A percentile compares a stretch with the other conserved stretches of the same genome.
Conservation (phyloP, 352 stramenopile genomes). For the Hyaloperonospora brassicae region DNA sequence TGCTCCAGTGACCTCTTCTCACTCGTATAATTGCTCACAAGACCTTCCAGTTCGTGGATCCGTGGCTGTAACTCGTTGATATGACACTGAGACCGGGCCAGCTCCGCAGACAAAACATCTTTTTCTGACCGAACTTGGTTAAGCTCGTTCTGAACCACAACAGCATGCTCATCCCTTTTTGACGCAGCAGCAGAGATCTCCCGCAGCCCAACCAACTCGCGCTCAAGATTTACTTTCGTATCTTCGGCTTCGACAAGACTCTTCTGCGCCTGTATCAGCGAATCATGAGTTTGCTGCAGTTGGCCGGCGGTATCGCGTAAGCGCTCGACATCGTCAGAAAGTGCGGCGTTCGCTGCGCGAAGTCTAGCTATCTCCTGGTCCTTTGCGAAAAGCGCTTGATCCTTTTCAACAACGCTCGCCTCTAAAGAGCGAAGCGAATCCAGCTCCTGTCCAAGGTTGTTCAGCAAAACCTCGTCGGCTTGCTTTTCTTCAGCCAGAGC, state of each 20-base stretch:
- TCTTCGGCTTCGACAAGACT: slow-evolving; percentile 30
- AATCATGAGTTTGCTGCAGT: slow-evolving; percentile 22
- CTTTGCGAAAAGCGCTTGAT: slow-evolving; percentile 22
- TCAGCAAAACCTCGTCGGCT: slow-evolving; percentile 17
- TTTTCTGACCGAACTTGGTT: slow-evolving; percentile 22
- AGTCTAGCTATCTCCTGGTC: slow-evolving; percentile 31
- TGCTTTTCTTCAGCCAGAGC: slow-evolving; percentile 25
- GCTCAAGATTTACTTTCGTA: slow-evolving; percentile 20
- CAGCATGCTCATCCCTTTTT: slow-evolving; percentile 30
- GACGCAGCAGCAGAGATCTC: slow-evolving; percentile 26
- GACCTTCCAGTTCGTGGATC: slow-evolving; percentile 22
- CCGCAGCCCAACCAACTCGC: slow-evolving; percentile 34
- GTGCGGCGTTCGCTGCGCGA: slow-evolving; percentile 11
- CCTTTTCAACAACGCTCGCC: neutral
- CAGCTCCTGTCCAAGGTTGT: slow-evolving; percentile 22
- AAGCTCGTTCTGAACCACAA: slow-evolving; percentile 22
- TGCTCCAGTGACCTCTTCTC: slow-evolving; percentile 43
- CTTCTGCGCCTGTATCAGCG: slow-evolving; percentile 25
- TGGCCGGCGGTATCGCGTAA: slow-evolving; percentile 30
- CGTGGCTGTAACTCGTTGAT: slow-evolving; percentile 26
- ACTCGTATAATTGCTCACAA: slow-evolving; percentile 18
- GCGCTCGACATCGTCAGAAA: slow-evolving; percentile 21
- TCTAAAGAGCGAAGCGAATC: slow-evolving; percentile 19
- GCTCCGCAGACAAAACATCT: slow-evolving; percentile 13
- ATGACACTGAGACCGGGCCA: slow-evolving; percentile 14